A percentile compares a stretch with the other conserved stretches of the same genome.
Evolutionary conservation across 2,329 filamentous ascomycete species (phyloP).

Genomic region (Mariannaea elegans): DNA sequence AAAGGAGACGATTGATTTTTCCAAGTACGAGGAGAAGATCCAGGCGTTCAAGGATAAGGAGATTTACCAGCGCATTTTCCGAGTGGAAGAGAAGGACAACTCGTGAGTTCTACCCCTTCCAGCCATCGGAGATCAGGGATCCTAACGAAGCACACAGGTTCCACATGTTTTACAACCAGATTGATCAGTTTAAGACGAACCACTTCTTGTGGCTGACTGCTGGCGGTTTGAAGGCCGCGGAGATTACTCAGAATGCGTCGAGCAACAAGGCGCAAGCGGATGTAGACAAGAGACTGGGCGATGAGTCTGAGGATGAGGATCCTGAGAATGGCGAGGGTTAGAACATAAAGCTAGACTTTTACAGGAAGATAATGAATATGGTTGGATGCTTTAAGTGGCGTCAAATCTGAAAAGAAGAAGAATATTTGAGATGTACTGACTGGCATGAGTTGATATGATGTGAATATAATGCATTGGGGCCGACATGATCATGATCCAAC

Average conservation of each 20-base stretch:
- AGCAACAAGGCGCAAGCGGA: constrained; percentile 52
- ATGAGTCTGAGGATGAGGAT: constrained; percentile 63
- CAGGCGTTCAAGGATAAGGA: constrained; percentile 89
- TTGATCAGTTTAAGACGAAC: constrained; percentile 76
- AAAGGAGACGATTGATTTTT: constrained; percentile 79
- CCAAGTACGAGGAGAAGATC: constrained; percentile 79
- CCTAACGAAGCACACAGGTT: constrained; percentile 60
- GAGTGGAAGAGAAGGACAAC: constrained; percentile 86
- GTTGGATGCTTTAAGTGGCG: neutral
- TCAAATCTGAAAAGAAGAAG: neutral
- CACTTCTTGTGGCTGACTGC: constrained; percentile 81
- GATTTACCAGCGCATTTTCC: constrained; percentile 92
- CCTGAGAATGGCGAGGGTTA: constrained; percentile 57
- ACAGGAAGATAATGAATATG: neutral
- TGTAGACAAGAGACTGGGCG: constrained; percentile 59
- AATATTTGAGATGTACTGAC: neutral
- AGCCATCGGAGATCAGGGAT: neutral
- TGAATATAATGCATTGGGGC: neutral
- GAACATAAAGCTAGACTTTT: constrained; percentile 3
- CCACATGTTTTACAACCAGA: constrained; percentile 80
- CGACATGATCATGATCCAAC: neutral
- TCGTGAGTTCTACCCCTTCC: constrained; percentile 66
- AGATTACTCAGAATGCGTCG: constrained; percentile 44
- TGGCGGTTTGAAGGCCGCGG: constrained; percentile 70
- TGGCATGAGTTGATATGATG: neutral